A percentile compares a stretch with the other conserved stretches of the same genome.
Conservation (phyloP, 73 alveolate species). For the Paraurostyla sp. region DNA sequence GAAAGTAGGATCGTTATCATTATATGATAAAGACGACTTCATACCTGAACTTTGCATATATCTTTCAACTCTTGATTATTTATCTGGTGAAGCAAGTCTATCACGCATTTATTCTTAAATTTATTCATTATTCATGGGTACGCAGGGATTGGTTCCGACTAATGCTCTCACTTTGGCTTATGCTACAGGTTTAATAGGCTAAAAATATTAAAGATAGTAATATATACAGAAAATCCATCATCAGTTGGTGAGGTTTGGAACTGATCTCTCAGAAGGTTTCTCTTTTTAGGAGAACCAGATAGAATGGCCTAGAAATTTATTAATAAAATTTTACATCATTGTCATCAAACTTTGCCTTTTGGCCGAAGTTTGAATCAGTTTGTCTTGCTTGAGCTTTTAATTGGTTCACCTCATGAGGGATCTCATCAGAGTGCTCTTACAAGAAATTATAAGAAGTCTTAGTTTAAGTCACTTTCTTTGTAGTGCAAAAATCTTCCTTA, state of each 20-base stretch:
- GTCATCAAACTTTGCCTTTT: constrained; percentile 12
- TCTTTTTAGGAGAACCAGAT: constrained; percentile 51
- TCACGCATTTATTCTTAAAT: not conserved
- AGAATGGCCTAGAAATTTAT: not conserved
- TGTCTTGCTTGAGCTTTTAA: not conserved
- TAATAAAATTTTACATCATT: not conserved
- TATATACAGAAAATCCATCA: constrained; percentile 39
- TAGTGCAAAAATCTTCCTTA: constrained; percentile 24
- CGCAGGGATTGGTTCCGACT: constrained; percentile 49
- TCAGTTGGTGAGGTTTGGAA: not conserved
- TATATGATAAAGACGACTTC: constrained; percentile 4
- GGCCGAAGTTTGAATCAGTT: constrained; percentile 3
- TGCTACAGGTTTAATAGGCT: not conserved
- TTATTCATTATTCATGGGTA: constrained; percentile 14
- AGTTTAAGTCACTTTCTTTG: constrained; percentile 17
- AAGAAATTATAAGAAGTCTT: constrained; percentile 40
- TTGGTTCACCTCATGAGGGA: constrained; percentile 1
- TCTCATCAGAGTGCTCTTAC: constrained; percentile 23
- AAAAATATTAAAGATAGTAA: not conserved
- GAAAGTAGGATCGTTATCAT: constrained; percentile 14
- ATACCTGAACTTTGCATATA: constrained; percentile 51
- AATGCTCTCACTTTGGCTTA: constrained; percentile 1
- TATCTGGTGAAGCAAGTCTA: constrained; percentile 3
- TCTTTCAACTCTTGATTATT: constrained; percentile 32
- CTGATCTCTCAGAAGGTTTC: not conserved